Evolutionary conservation across 768 basidiomycete species (phyloP), one percentile per base, ranked within the genome.

Genomic region (Termitomyces titanicus): DNA sequence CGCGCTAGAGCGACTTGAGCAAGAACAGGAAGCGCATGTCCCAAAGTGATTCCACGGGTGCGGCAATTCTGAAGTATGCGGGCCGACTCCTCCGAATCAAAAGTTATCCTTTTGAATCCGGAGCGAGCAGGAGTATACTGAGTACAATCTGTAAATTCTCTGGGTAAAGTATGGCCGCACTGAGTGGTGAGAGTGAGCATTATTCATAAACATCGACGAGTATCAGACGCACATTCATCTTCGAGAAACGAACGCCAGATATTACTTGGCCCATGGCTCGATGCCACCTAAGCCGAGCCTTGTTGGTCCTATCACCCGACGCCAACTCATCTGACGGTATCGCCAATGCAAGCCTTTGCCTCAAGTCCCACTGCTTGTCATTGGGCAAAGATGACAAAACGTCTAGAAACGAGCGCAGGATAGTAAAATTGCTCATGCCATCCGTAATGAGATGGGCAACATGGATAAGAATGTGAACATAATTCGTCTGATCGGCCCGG

Each of bases 151-250:
- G 75, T 73, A 34, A 72, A 50, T 15, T 66, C 75, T 44, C 78
- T 70, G 2, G 83, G 82, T 9, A 85, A 69, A 0, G 79, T 79
- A 46, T 85, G 83, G 3, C 83, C 83, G 3, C 83, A 84, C 83
- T 85, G 61, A 12, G 33, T 7, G n/a, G n/a, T n/a, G n/a, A 45
- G 18, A 8, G 48, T 18, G 31, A 18, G 45, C 34, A 45, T 15
- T 27, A 38, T 11, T 34, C 25, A 33, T 47, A 31, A 47, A 45
- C 33, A 42, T 25, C 29, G 49, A 37, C 29, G 27, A 31, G 42
- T 3, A 34, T 2, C 22, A 17, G 2, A 62, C 68, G 45, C 56
- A 81, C 83, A 61, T 64, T 67, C 17, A 69, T 60, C 45, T 68
- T 78, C 3, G 62, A 61, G 34, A 63, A 54, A 27, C 73, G 72